Conservation (phyloP, 495 filamentous ascomycete species). For the Neurospora africana region DNA sequence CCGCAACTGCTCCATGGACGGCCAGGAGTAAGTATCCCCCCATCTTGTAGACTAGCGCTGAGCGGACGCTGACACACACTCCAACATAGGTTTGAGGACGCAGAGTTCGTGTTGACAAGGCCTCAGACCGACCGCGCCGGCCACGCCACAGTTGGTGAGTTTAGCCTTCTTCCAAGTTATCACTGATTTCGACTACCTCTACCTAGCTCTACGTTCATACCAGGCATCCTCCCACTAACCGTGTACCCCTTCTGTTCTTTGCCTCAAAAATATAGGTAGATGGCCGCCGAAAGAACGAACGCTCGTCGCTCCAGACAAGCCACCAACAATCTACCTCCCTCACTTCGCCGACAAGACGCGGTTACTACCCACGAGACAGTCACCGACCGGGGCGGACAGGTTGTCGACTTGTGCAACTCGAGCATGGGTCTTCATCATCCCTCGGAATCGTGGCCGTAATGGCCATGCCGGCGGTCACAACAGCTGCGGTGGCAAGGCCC, state of each 20-base stretch:
- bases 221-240: neutral
- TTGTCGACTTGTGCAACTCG: neutral
- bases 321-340: neutral
- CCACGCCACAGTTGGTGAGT: neutral
- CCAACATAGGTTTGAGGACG: neutral
- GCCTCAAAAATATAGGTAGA: neutral
- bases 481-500: slow-evolving; percentile 16
- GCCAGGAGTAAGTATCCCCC: neutral
- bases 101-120: neutral
- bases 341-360: neutral
- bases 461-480: slow-evolving; percentile 6
- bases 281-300: neutral
- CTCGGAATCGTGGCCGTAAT: no score
- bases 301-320: neutral
- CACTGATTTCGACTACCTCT: neutral
- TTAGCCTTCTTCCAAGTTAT: neutral
- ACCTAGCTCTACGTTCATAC: no score
- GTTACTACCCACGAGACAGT: neutral
- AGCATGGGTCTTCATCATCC: no score
- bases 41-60: neutral
- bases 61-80: neutral
- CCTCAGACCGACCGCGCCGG: neutral
- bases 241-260: neutral
- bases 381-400: neutral
- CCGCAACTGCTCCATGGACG: slow-evolving; percentile 58